Evolutionary conservation across 768 basidiomycete genomes (phyloP), one percentile per base, ranked within the genome.

Genomic region (Mrakia hoshinonis): DNA sequence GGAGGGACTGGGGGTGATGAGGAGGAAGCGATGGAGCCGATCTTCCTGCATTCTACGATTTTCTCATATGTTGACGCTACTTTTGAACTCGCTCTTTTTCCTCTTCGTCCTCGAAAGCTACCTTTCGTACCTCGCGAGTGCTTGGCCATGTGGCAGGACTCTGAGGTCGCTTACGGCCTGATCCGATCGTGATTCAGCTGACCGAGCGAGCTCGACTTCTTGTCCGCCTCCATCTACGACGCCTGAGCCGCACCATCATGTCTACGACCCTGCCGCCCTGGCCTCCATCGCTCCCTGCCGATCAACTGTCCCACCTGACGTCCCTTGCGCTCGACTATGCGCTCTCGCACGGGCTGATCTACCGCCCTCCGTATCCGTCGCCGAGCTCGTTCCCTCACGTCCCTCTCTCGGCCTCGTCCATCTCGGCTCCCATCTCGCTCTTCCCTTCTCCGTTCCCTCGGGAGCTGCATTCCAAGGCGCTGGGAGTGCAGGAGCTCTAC

Each of bases 361-460:
- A 91, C 78, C 86, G 92, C 24, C 90, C 90, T 12, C 81, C 84
- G 76, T 75, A 49, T 49, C 26, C 67, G 2, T 10, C 31, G 22
- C 31, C 31, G 1, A 9, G 9, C 18, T 51, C 77, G 69, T 84
- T 86, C 69, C 81, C 86, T 1, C 76, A 81, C 31, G 75, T 81
- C 55, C 86, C 88, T 1, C 66, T 77, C 9, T 78, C 78, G 0
- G 85, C 85, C 13, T 85, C 87, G n/a, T 87, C 87, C 0, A 90
- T 94, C 75, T 90, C 96, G 77, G 94, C 93, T 0, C 96, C 96
- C 0, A 81, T 97, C 74, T 85, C 94, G 0, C 82, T 99, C 49
- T 85, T 93, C 75, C 95, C 96, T 1, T 86, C 91, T 0, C 91
- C 93, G 0, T 85, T 96, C 74, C 93, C 95, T 1, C 83, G 88